phyloP scores from a whole-genome alignment of 805 yeast species.

The Yarrowia osloensis region DNA sequence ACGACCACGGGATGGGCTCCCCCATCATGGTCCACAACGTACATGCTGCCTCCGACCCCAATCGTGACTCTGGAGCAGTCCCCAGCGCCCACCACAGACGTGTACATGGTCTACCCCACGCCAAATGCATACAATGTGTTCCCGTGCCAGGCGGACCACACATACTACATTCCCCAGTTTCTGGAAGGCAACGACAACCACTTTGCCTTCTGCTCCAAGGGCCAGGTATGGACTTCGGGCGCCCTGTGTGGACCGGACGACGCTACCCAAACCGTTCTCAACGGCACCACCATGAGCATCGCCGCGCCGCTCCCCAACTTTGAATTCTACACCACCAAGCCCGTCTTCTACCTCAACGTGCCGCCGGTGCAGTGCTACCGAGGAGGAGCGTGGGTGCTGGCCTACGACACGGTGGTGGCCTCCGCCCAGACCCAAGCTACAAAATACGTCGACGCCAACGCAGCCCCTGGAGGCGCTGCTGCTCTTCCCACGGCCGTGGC shows the following conservation, averaged over 20 bases:
- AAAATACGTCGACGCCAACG: constrained; percentile 11
- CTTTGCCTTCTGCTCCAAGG: constrained; percentile 22
- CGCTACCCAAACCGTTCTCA: background rate
- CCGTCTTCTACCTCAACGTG: constrained; percentile 13
- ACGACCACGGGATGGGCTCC: constrained; percentile 26
- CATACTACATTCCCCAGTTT: constrained; percentile 20
- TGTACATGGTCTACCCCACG: constrained; percentile 18
- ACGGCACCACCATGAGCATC: background rate
- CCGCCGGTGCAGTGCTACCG: constrained; percentile 28
- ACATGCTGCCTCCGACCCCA: background rate
- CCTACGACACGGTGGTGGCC: constrained; percentile 13
- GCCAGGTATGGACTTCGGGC: constrained; percentile 18
- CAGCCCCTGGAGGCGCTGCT: background rate
- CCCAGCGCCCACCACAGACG: constrained; percentile 17
- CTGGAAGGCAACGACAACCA: constrained; percentile 33
- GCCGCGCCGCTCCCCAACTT: constrained; percentile 11
- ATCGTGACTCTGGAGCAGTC: constrained; percentile 14
- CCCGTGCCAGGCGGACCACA: constrained; percentile 27
- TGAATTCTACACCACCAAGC: constrained; percentile 7
- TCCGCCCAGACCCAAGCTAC: background rate
- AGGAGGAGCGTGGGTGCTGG: constrained; percentile 24
- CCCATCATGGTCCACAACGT: constrained; percentile 8
- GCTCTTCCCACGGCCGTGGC: background rate
- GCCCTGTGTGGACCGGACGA: constrained; percentile 14
- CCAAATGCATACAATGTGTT: constrained; percentile 27